Evolutionary conservation across 345 rosid genomes (phyloP).

Genomic region (Firmiana major): DNA sequence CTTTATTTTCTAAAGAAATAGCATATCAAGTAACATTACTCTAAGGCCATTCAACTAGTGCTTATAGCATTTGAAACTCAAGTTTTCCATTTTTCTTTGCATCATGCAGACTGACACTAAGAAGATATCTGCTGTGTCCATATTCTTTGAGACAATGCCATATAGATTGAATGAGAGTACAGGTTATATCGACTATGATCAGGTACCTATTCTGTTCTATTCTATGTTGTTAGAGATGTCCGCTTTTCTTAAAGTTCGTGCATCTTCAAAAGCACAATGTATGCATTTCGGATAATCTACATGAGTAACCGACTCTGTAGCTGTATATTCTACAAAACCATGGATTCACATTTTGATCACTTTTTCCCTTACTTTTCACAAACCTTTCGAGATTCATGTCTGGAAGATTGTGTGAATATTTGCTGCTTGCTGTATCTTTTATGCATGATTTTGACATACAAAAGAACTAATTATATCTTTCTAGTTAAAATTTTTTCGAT

Average conservation of each 20-base stretch:
- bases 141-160: conserved; percentile 96
- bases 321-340: not conserved
- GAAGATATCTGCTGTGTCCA: conserved; percentile 94
- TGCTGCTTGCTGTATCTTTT: not conserved
- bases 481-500: not conserved
- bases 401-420: not conserved
- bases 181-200: conserved; percentile 90
- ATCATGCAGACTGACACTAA: conserved; percentile 79
- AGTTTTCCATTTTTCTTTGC: conserved; percentile 12
- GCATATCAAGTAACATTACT: not conserved
- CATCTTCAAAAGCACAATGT: not conserved
- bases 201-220: conserved; percentile 44
- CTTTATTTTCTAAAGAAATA: not conserved
- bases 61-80: not conserved
- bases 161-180: conserved; percentile 88
- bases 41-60: not conserved
- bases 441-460: not conserved
- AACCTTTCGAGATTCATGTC: not conserved
- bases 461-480: not conserved
- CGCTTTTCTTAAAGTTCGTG: not conserved
- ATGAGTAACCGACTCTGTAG: not conserved
- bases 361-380: not conserved
- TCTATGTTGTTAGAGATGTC: not conserved
- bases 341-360: not conserved
- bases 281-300: not conserved